Conservation (phyloP, 2,329 filamentous ascomycete genomes). For the Fusarium xylarioides region DNA sequence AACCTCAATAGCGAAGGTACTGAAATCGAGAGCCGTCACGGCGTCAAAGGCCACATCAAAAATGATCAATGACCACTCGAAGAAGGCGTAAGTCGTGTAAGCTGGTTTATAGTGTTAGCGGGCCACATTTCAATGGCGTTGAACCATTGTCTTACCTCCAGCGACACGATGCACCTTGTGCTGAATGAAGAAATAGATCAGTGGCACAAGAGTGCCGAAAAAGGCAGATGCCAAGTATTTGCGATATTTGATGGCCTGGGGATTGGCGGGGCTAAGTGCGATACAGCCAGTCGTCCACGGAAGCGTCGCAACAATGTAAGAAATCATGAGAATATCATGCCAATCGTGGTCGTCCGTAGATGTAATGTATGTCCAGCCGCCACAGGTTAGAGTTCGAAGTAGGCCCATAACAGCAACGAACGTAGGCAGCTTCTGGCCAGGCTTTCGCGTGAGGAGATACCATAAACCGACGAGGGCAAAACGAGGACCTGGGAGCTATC, state of each 20-base stretch:
- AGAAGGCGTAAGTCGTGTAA: constrained; percentile 97
- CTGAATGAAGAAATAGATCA: constrained; percentile 98
- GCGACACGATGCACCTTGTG: constrained; percentile 96
- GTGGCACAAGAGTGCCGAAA: constrained; percentile 87
- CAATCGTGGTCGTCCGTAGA: constrained; percentile 98
- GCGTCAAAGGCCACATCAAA: constrained; percentile 97
- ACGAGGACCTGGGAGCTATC: constrained; percentile 72
- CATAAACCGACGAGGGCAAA: constrained; percentile 91
- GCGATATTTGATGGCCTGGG: constrained; percentile 83
- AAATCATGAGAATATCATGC: constrained; percentile 99
- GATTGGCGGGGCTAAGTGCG: constrained; percentile 84
- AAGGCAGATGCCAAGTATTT: constrained; percentile 86
- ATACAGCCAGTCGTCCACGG: constrained; percentile 96
- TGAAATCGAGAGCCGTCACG: constrained; percentile 91
- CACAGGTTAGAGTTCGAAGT: constrained; percentile 91
- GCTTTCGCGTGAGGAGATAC: constrained; percentile 86
- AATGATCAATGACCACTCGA: constrained; percentile 95
- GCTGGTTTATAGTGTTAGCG: constrained; percentile 61
- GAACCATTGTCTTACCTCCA: constrained; percentile 72
- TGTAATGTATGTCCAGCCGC: constrained; percentile 98
- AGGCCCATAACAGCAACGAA: constrained; percentile 82
- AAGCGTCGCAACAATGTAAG: constrained; percentile 91
- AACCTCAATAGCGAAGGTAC: constrained; percentile 85
- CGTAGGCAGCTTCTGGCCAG: constrained; percentile 79
- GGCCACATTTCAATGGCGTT: not conserved